These are phyloP conservation scores for Stephanodiscus minutulus DNA, from an alignment of 108 stramenopile genomes.

Conservation along the genomic window DNA sequence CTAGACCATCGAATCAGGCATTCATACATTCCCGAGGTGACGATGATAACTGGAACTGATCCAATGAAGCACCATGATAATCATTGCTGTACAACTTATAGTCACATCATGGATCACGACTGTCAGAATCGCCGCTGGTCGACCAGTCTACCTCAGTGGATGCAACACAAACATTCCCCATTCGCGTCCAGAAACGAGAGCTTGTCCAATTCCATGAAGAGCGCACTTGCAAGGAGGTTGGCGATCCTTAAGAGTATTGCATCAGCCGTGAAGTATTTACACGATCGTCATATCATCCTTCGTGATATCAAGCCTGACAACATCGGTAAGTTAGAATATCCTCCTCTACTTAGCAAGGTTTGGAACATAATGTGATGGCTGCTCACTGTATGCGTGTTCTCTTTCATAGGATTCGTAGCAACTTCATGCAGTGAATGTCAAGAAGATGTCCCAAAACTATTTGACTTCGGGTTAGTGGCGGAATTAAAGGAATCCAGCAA, in stretches of 20 bases:
- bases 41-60: slow-evolving; percentile 11
- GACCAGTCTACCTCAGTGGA: slow-evolving; percentile 1
- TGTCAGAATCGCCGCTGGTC: slow-evolving; percentile 17
- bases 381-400: no score
- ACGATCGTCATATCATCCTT: slow-evolving; percentile 62
- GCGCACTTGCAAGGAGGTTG: slow-evolving; percentile 28
- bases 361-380: no score
- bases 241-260: slow-evolving; percentile 52
- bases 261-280: slow-evolving; percentile 67
- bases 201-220: slow-evolving; percentile 6
- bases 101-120: background rate
- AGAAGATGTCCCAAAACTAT: slow-evolving; percentile 48
- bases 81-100: slow-evolving; percentile 16
- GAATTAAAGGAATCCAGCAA: slow-evolving; percentile 47
- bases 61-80: slow-evolving; percentile 36
- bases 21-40: slow-evolving; percentile 32
- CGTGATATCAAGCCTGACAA: slow-evolving; percentile 77
- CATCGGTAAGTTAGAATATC: no score
- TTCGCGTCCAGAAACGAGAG: slow-evolving; percentile 3
- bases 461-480: slow-evolving; percentile 78
- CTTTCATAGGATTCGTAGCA: no score
- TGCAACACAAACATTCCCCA: slow-evolving; percentile 4
- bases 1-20: slow-evolving; percentile 52
- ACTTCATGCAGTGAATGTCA: slow-evolving; percentile 7
- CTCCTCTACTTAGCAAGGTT: no score